These are phyloP conservation scores for Zea luxurians DNA, from an alignment of 176 grass and related monocot genomes.

Conservation along the genomic window DNA sequence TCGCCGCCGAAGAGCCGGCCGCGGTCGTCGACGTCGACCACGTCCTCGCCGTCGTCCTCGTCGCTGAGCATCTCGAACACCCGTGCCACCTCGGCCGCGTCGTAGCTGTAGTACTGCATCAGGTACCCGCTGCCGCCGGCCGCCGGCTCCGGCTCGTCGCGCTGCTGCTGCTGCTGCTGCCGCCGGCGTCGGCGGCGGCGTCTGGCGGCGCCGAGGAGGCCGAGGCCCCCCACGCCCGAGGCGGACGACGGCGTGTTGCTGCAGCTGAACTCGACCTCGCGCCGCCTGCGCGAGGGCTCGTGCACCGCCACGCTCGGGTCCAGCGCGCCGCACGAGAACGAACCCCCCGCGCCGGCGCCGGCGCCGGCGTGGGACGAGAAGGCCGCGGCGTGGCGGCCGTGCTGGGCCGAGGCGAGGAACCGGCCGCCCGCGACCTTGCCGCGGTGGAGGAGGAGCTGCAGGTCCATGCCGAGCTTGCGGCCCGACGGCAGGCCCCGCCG, in stretches of 20 bases:
- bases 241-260: constrained; percentile 73
- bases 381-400: neutral
- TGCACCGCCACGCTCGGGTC: constrained; percentile 45
- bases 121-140: neutral
- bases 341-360: neutral
- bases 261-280: constrained; percentile 94
- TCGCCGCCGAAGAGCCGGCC: constrained; percentile 20
- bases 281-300: constrained; percentile 35
- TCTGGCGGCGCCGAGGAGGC: constrained; percentile 14
- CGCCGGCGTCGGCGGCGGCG: neutral
- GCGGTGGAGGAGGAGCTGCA: constrained; percentile 67
- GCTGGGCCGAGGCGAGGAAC: constrained; percentile 30
- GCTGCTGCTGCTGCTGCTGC: neutral
- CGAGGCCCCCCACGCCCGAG: neutral
- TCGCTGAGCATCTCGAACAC: constrained; percentile 65
- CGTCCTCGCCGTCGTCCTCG: neutral
- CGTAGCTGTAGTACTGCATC: constrained; percentile 27
- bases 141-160: neutral
- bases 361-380: neutral
- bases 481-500: constrained; percentile 54
- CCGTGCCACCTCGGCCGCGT: constrained; percentile 64
- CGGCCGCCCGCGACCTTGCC: constrained; percentile 68
- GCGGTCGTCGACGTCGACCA: neutral
- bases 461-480: constrained; percentile 76
- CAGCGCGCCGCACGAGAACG: constrained; percentile 42